Conservation (phyloP, 2,329 filamentous ascomycete species). For the Fusarium pilosicola region DNA sequence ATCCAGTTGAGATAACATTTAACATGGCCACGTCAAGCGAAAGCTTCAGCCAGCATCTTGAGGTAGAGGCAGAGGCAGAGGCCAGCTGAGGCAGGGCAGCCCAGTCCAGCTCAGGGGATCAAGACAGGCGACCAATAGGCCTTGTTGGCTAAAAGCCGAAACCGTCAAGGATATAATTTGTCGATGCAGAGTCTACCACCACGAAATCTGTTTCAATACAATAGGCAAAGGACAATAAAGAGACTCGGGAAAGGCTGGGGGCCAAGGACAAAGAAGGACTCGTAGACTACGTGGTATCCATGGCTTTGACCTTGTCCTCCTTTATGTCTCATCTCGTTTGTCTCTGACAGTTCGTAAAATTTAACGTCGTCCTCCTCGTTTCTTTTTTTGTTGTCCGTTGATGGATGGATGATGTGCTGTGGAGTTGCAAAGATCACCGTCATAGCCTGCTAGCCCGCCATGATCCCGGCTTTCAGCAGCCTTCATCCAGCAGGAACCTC, state of each 20-base stretch:
- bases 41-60: neutral
- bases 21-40: constrained; percentile 21
- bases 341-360: constrained; percentile 12
- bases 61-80: neutral
- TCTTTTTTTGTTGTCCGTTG: neutral
- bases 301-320: constrained; percentile 7
- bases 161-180: neutral
- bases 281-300: neutral
- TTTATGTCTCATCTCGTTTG: constrained; percentile 20
- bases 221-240: neutral
- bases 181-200: constrained; percentile 4
- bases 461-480: constrained; percentile 10
- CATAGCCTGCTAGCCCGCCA: neutral
- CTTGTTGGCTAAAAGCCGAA: neutral
- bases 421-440: constrained; percentile 29
- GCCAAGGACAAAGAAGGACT: neutral
- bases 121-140: neutral
- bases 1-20: constrained; percentile 23
- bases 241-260: neutral
- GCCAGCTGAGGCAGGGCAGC: constrained; percentile 24
- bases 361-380: constrained; percentile 13
- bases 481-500: neutral
- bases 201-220: neutral
- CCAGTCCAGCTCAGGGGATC: constrained; percentile 4
- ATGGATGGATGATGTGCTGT: neutral